Percentiles rank a stretch among this genome's conserved stretches.
These are phyloP conservation scores for Penicillium sp. DNA, from an alignment of 2,329 filamentous ascomycete species.

Conservation along the genomic window DNA sequence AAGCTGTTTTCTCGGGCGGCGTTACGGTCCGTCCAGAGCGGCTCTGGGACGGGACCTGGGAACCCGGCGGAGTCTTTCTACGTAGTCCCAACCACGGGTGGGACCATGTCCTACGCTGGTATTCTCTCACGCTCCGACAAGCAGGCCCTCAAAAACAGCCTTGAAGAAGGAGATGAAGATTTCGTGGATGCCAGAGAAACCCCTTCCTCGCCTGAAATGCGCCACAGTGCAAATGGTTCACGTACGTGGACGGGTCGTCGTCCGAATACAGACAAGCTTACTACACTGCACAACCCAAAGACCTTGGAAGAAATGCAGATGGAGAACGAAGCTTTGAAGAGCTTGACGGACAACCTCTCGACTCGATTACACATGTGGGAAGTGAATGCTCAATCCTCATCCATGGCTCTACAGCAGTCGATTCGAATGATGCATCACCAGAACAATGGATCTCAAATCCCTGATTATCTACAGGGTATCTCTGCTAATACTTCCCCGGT, in stretches of 20 bases:
- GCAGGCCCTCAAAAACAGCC: slow-evolving; percentile 45
- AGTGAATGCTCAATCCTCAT: slow-evolving; percentile 83
- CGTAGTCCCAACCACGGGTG: slow-evolving; percentile 87
- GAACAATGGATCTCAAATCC: slow-evolving; percentile 30
- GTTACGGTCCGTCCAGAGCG: slow-evolving; percentile 73
- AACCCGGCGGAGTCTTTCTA: slow-evolving; percentile 78
- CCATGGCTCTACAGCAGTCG: slow-evolving; percentile 83
- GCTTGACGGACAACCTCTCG: slow-evolving; percentile 81
- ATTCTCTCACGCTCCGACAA: slow-evolving; percentile 65
- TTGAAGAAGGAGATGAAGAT: slow-evolving; percentile 74
- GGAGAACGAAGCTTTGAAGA: slow-evolving; percentile 84
- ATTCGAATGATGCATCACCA: slow-evolving; percentile 55
- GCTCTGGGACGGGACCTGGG: slow-evolving; percentile 57
- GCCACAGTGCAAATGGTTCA: slow-evolving; percentile 44
- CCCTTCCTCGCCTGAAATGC: slow-evolving; percentile 51
- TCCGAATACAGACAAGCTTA: slow-evolving; percentile 30
- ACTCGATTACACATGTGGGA: slow-evolving; percentile 92
- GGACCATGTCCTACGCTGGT: slow-evolving; percentile 89
- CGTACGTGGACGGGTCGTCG: slow-evolving; percentile 17
- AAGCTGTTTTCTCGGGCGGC: slow-evolving; percentile 85
- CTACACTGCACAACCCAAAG: slow-evolving; percentile 51
- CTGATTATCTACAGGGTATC: slow-evolving; percentile 33
- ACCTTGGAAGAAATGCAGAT: slow-evolving; percentile 84
- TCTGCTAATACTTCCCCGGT: slow-evolving; percentile 30
- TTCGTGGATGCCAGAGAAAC: slow-evolving; percentile 86